These are phyloP conservation scores for Ogataea hybrid DNA, from an alignment of 1,139 yeast genomes.

Conservation along the genomic window DNA sequence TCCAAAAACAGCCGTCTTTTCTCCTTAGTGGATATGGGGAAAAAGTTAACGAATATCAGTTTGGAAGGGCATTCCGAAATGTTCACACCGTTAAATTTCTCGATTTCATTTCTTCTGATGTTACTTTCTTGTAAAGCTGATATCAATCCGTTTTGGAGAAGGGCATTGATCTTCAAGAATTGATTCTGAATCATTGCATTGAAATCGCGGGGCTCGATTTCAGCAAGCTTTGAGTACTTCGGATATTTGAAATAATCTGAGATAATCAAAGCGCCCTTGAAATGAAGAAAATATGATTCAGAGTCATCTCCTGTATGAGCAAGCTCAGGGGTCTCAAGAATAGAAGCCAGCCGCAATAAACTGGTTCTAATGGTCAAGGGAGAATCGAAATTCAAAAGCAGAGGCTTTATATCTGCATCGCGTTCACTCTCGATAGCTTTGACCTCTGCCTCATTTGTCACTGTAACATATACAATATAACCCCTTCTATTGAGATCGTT, in stretches of 20 bases:
- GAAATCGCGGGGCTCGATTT: conserved; percentile 27
- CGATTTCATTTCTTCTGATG: conserved; percentile 23
- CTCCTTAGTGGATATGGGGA: conserved; percentile 23
- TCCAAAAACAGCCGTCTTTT: conserved; percentile 23
- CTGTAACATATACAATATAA: conserved; percentile 74
- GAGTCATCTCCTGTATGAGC: conserved; percentile 4
- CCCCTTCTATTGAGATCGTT: conserved; percentile 77
- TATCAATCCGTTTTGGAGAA: conserved; percentile 29
- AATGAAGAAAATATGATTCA: conserved; percentile 23
- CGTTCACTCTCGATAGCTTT: conserved; percentile 54
- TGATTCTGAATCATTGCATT: conserved; percentile 24
- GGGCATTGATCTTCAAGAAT: conserved; percentile 24
- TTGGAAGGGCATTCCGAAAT: conserved; percentile 27
- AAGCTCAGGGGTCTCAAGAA: conserved; percentile 30
- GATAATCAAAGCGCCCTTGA: conserved; percentile 30
- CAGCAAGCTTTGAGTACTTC: conserved; percentile 27
- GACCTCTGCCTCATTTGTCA: conserved; percentile 62
- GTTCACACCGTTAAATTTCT: conserved; percentile 20
- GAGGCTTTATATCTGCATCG: conserved; percentile 54
- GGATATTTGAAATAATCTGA: conserved; percentile 34
- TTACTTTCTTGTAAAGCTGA: conserved; percentile 30
- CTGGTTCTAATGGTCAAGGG: conserved; percentile 36
- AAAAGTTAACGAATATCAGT: conserved; percentile 29
- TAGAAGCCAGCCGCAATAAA: conserved; percentile 42
- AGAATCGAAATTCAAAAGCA: conserved; percentile 46